Conservation (phyloP, 2,329 filamentous ascomycete species). For the Grosmannia huntii region DNA sequence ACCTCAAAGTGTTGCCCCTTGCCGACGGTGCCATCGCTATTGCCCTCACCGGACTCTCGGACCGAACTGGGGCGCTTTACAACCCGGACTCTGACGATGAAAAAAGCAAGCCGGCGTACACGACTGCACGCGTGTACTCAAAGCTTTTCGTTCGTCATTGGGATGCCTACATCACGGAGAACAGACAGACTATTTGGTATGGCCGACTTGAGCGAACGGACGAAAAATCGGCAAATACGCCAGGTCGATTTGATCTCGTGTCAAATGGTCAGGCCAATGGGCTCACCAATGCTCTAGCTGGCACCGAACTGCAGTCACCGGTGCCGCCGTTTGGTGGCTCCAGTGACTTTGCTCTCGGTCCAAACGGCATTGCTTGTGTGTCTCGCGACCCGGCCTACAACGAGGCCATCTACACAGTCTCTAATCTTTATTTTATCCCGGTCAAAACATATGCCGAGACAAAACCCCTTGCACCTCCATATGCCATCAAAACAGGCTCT, state of each 20-base stretch:
- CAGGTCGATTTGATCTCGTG: conserved; percentile 20
- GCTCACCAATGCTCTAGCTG: conserved; percentile 52
- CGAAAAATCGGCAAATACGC: conserved; percentile 6
- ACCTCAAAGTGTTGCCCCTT: conserved; percentile 43
- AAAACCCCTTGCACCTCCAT: conserved; percentile 30
- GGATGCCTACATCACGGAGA: conserved; percentile 61
- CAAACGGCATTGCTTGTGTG: conserved; percentile 55
- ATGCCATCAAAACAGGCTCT: conserved; percentile 25
- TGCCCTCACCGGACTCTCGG: conserved; percentile 50
- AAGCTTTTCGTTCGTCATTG: conserved; percentile 71
- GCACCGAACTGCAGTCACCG: conserved; percentile 48
- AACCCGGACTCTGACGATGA: conserved; percentile 40
- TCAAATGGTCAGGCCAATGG: conserved; percentile 17
- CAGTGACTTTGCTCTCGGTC: conserved; percentile 66
- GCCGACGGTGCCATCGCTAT: conserved; percentile 38
- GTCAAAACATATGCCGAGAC: conserved; percentile 50
- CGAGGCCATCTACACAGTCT: conserved; percentile 65
- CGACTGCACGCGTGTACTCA: conserved; percentile 59
- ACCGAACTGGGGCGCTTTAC: conserved; percentile 55
- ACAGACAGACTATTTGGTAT: conserved; percentile 62
- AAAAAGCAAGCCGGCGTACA: conserved; percentile 37
- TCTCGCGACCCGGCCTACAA: conserved; percentile 61
- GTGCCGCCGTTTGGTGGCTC: conserved; percentile 67
- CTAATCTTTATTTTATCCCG: conserved; percentile 64
- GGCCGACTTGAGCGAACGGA: conserved; percentile 38